A percentile compares a stretch with the other conserved stretches of the same genome.
Conservation (phyloP, 2,329 filamentous ascomycete species). For the Rhynchosporium graminicola region DNA sequence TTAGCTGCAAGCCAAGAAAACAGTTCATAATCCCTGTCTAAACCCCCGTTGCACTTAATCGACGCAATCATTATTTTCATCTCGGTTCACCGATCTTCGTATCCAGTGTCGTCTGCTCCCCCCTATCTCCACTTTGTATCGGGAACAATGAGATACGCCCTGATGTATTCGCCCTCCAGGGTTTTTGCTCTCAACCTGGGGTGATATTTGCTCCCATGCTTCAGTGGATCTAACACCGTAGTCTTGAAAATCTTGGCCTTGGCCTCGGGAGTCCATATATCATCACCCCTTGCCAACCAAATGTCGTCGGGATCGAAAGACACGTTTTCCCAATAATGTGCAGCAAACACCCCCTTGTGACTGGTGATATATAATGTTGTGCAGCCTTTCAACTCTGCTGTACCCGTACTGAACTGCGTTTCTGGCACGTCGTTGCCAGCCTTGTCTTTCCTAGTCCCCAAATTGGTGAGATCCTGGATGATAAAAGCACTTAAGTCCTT, state of each 20-base stretch:
- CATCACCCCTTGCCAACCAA: background rate
- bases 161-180: background rate
- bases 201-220: background rate
- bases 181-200: background rate
- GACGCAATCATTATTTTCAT: too few relatives aligned
- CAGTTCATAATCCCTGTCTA: too few relatives aligned
- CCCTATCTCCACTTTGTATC: background rate
- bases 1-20: too few relatives aligned
- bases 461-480: background rate
- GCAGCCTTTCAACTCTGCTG: background rate
- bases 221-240: background rate
- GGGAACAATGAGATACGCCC: slow-evolving; percentile 3
- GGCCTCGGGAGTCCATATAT: background rate
- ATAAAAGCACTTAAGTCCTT: background rate
- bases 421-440: background rate
- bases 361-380: slow-evolving; percentile 1
- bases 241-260: background rate
- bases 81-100: background rate
- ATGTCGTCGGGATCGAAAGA: background rate
- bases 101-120: slow-evolving; percentile 4
- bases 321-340: slow-evolving; percentile 4
- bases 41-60: too few relatives aligned
- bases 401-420: background rate
- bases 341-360: background rate
- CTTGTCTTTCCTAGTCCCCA: background rate